Conservation (phyloP, 176 grass and related monocot genomes). For the Canna indica region DNA sequence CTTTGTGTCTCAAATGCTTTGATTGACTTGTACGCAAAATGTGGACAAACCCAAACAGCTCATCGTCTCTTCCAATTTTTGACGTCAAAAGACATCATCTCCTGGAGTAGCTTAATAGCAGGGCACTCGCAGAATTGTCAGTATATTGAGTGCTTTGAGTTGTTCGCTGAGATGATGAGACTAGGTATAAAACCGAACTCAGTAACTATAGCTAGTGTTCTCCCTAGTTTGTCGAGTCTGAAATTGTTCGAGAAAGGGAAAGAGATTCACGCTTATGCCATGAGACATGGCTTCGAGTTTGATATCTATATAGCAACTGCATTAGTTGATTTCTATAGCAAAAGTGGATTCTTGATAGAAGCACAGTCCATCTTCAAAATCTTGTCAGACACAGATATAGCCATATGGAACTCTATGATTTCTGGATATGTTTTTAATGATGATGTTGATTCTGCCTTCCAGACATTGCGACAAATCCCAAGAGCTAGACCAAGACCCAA, state of each 20-base stretch:
- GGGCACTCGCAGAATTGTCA: slow-evolving; percentile 42
- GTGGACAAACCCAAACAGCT: slow-evolving; percentile 21
- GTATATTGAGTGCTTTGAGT: slow-evolving; percentile 6
- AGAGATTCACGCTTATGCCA: slow-evolving; percentile 34
- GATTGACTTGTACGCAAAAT: slow-evolving; percentile 64
- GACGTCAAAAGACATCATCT: slow-evolving; percentile 37
- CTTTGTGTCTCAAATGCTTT: slow-evolving; percentile 43
- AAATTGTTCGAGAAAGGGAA: slow-evolving; percentile 29
- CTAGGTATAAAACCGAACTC: slow-evolving; percentile 33
- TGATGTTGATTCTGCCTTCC: slow-evolving; percentile 35
- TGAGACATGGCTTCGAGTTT: slow-evolving; percentile 30
- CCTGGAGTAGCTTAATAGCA: slow-evolving; percentile 49
- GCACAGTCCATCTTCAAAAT: slow-evolving; percentile 26
- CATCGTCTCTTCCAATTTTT: slow-evolving; percentile 26
- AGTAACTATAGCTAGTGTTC: slow-evolving; percentile 34
- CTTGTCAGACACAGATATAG: slow-evolving; percentile 32
- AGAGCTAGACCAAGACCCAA: slow-evolving; percentile 33
- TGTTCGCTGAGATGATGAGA: slow-evolving; percentile 42
- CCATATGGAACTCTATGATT: slow-evolving; percentile 53
- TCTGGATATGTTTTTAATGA: slow-evolving; percentile 21
- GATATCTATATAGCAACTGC: slow-evolving; percentile 43
- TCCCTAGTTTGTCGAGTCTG: slow-evolving; percentile 42
- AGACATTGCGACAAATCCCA: slow-evolving; percentile 24
- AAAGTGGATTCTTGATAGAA: slow-evolving; percentile 22
- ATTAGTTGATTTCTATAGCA: slow-evolving; percentile 48